Percentiles rank a stretch among this genome's conserved stretches.
phyloP scores from a whole-genome alignment of 176 grass and related monocot genomes.

The Musa beccarii region DNA sequence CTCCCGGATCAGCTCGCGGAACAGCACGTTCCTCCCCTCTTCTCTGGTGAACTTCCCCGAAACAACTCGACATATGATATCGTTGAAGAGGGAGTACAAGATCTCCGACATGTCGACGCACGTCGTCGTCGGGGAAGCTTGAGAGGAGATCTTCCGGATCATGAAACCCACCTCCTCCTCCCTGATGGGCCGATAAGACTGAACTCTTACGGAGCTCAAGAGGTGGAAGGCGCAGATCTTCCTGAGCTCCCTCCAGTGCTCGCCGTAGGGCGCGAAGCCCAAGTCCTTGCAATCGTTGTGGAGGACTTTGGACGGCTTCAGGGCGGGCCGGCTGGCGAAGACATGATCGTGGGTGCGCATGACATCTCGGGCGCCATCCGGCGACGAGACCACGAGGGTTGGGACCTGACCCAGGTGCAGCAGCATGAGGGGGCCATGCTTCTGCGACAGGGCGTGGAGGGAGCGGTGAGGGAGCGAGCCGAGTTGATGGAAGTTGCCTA shows the following conservation, averaged over 20 bases:
- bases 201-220: not conserved
- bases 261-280: no score
- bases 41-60: not conserved
- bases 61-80: not conserved
- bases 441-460: no score
- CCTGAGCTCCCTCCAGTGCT: not conserved
- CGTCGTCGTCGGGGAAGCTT: not conserved
- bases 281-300: no score
- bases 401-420: no score
- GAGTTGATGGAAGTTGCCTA: no score
- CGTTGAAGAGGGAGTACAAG: not conserved
- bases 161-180: conserved; percentile 33
- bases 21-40: conserved; percentile 1
- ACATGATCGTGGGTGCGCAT: no score
- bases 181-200: conserved; percentile 7
- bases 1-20: conserved; percentile 1
- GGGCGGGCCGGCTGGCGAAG: no score
- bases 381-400: no score
- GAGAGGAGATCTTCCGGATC: conserved; percentile 14
- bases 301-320: no score
- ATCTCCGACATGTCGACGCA: not conserved
- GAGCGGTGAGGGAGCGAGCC: no score
- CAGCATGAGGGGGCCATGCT: no score
- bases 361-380: no score
- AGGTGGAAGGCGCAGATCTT: not conserved